These are phyloP conservation scores for Krasilnikovozyma curviuscula DNA, from an alignment of 768 basidiomycete genomes.

Conservation along the genomic window DNA sequence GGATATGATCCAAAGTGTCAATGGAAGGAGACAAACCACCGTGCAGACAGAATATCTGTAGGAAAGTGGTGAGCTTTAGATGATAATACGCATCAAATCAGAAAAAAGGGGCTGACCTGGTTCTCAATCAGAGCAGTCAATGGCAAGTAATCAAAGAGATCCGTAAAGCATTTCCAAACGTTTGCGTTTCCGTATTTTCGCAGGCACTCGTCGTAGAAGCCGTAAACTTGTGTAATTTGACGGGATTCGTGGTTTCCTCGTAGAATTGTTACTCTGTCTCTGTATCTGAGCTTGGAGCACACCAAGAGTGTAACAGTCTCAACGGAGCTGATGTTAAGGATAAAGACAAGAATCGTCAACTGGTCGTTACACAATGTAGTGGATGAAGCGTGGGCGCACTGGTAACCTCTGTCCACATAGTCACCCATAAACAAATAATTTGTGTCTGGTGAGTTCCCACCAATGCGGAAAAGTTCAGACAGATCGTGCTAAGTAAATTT, in stretches of 20 bases:
- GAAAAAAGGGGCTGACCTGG: conserved; percentile 52
- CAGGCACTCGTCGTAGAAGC: conserved; percentile 98
- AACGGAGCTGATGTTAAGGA: conserved; percentile 62
- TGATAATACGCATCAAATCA: background rate
- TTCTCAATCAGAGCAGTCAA: conserved; percentile 96
- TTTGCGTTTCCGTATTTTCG: conserved; percentile 99
- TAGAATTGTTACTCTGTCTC: conserved; percentile 91
- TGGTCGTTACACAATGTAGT: no score
- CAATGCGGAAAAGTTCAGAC: conserved; percentile 94
- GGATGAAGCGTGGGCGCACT: background rate
- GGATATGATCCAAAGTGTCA: conserved; percentile 97
- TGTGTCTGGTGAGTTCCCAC: conserved; percentile 95
- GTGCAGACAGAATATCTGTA: conserved; percentile 92
- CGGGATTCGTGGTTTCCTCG: conserved; percentile 97
- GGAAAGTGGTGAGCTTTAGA: background rate
- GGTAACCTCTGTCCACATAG: conserved; percentile 53
- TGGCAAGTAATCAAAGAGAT: conserved; percentile 93
- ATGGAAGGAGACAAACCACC: conserved; percentile 96
- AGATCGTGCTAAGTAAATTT: conserved; percentile 96
- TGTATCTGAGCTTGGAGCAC: conserved; percentile 90
- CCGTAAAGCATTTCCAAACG: conserved; percentile 98
- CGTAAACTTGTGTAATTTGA: conserved; percentile 99
- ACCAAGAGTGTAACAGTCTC: conserved; percentile 96
- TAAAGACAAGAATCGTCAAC: no score
- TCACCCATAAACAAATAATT: conserved; percentile 99